phyloP scores from a whole-genome alignment of 257 asterid genomes.

The Gynochthodes officinalis region DNA sequence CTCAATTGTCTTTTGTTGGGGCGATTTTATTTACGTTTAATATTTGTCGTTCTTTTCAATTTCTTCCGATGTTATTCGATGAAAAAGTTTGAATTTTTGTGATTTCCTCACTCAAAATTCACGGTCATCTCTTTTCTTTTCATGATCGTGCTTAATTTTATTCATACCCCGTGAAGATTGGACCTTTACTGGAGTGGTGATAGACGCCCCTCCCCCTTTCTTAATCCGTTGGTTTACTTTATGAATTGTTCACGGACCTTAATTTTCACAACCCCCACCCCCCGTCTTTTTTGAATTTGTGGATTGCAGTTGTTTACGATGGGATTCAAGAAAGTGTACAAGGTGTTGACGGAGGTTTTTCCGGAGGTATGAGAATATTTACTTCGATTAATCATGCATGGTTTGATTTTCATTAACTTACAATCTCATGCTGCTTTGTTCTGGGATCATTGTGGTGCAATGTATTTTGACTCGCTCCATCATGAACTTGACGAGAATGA shows the following conservation, averaged over 20 bases:
- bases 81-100: background rate
- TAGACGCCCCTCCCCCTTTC: too few relatives aligned
- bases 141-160: background rate
- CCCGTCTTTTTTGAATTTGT: background rate
- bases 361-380: constrained; percentile 31
- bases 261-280: too few relatives aligned
- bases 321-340: constrained; percentile 36
- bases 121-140: background rate
- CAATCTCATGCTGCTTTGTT: background rate
- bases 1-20: too few relatives aligned
- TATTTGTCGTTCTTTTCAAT: background rate
- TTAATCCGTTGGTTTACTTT: background rate
- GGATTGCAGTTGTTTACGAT: constrained; percentile 16
- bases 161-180: background rate
- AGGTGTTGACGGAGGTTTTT: constrained; percentile 34
- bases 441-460: background rate
- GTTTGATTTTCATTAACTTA: background rate
- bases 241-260: background rate
- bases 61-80: background rate
- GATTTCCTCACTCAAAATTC: too few relatives aligned
- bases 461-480: too few relatives aligned
- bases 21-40: too few relatives aligned
- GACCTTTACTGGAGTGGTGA: background rate
- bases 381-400: background rate
- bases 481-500: too few relatives aligned